These are phyloP conservation scores for Wickerhamiella shivajii DNA, from an alignment of 805 yeast genomes.

Conservation along the genomic window DNA sequence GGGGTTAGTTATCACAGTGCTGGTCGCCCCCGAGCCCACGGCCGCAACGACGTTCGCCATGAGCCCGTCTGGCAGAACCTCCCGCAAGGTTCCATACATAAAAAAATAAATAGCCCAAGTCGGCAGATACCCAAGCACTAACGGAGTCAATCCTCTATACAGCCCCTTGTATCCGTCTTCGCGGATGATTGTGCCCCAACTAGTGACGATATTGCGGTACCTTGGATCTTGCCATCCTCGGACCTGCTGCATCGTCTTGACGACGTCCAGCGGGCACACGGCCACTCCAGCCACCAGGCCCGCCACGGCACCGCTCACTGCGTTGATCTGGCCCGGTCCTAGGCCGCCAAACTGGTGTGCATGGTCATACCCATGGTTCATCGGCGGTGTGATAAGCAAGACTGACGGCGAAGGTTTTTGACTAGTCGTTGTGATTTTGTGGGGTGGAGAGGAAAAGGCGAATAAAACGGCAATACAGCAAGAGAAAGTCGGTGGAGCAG, in stretches of 20 bases:
- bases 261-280: conserved; percentile 93
- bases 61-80: conserved; percentile 13
- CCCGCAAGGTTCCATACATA: conserved; percentile 45
- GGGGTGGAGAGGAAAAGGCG: no score
- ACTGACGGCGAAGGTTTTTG: no score
- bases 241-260: conserved; percentile 87
- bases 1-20: conserved; percentile 80
- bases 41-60: conserved; percentile 42
- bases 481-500: no score
- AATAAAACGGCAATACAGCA: no score
- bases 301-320: conserved; percentile 84
- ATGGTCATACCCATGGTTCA: no score
- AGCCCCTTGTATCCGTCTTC: conserved; percentile 79
- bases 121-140: conserved; percentile 84
- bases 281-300: conserved; percentile 79
- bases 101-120: conserved; percentile 96
- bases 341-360: no score
- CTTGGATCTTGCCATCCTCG: conserved; percentile 38
- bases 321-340: conserved; percentile 42
- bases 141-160: conserved; percentile 86
- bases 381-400: no score
- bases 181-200: conserved; percentile 53
- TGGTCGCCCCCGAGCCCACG: conserved; percentile 73
- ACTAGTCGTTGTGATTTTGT: no score
- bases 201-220: conserved; percentile 17